A percentile compares a stretch with the other conserved stretches of the same genome.
These are phyloP conservation scores for Glomus cerebriforme DNA, from an alignment of 192 early-diverging fungal species.

Conservation along the genomic window DNA sequence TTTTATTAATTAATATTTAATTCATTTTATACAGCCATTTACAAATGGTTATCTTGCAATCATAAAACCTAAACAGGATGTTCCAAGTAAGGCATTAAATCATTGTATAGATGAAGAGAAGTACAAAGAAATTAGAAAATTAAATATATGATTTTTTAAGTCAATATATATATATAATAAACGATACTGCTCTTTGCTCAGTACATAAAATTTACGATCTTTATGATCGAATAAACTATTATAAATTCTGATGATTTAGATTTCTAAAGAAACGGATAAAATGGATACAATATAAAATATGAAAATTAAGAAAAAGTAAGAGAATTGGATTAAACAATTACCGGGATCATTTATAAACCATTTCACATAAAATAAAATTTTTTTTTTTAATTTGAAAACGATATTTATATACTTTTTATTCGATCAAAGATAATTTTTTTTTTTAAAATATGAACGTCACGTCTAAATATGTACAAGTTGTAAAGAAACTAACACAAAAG, in stretches of 20 bases:
- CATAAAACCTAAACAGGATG: slow-evolving; percentile 32
- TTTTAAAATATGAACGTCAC: slow-evolving; percentile 5
- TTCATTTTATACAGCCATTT: slow-evolving; percentile 16
- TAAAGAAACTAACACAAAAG: not conserved
- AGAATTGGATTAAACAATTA: too few species aligned
- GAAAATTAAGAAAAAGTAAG: too few species aligned
- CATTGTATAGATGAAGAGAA: slow-evolving; percentile 26
- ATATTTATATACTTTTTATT: not conserved
- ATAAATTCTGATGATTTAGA: too few species aligned
- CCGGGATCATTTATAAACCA: too few species aligned
- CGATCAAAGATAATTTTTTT: not conserved
- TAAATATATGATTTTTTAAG: too few species aligned
- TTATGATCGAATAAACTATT: too few species aligned
- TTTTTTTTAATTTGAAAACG: not conserved
- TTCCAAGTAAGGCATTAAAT: slow-evolving; percentile 14
- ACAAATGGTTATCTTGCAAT: slow-evolving; percentile 35
- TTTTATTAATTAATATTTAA: not conserved
- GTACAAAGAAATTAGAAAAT: slow-evolving; percentile 13
- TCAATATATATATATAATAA: too few species aligned
- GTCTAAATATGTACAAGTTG: slow-evolving; percentile 22
- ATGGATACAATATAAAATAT: too few species aligned
- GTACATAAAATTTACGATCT: too few species aligned
- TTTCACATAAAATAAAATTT: not conserved
- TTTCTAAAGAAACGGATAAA: too few species aligned
- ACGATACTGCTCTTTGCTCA: too few species aligned